Evolutionary conservation across 2,329 filamentous ascomycete genomes (phyloP), one percentile per base, ranked within the genome.

Genomic region (Aureobasidium sp.): DNA sequence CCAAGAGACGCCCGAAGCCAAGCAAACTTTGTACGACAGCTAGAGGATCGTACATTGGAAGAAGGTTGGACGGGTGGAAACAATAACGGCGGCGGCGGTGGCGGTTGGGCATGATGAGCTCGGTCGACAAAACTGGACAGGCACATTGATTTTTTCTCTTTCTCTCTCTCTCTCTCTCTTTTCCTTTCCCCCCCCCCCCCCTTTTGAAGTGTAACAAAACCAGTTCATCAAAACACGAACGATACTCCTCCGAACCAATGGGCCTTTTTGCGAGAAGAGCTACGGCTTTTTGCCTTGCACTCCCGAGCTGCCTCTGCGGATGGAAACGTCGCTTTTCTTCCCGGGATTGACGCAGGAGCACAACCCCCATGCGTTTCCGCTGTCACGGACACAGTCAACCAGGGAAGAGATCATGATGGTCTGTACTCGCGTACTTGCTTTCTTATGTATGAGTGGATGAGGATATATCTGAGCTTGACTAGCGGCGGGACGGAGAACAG

Each of bases 31-130:
- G 95, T 99, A 68, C 85, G 94, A 60, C 96, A 89, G 64, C 78
- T 99, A 64, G 94, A 99, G 75, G 94, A 97, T 75, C 84, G 94
- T 37, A 96, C 92, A 1, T 78, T 97, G 60, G 93, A 96, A 73
- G 93, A 97, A 74, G 90, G 91, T 1, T 96, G 71, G 70, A 70
- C 65, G 43, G 67, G 69, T 21, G 65, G 65, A 11, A 50, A 54
- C 91, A 70, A 89, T 91, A 31, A 31, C 4, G 50, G 50, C 27
- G 23, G 17, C 19, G 58, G 54, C 9, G 45, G 60, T 46, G 60
- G 59, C 19, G 42, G 60, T 11, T 60, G 62, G 62, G 55, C 58
- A 15, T 61, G 59, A 62, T 42, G 31, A 35, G 15, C 47, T 8
- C 31, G 5, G 13, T 23, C 19, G 19, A 50, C n/a, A 29, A 13